Conservation (phyloP, 371 early-diverging fungal genomes). For the Mucor circinelloides region DNA sequence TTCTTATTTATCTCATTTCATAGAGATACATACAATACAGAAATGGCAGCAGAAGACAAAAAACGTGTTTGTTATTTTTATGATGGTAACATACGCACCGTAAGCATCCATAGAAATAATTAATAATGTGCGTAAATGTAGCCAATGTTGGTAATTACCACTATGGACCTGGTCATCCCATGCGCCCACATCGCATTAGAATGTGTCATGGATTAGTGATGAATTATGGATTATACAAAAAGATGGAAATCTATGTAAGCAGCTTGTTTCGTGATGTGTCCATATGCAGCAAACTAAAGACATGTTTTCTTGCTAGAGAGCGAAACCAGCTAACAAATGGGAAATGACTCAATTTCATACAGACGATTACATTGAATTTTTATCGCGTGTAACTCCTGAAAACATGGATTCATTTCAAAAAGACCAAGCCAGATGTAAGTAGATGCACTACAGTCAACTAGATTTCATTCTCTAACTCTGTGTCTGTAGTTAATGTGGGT, state of each 20-base stretch:
- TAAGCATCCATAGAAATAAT: neutral
- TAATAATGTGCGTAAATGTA: conserved; percentile 15
- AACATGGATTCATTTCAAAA: conserved; percentile 68
- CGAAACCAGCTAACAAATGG: conserved; percentile 75
- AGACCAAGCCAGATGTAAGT: conserved; percentile 72
- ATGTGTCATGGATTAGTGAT: conserved; percentile 93
- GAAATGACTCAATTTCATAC: conserved; percentile 97
- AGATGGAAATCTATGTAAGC: conserved; percentile 73
- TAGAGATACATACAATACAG: neutral
- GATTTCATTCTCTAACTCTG: neutral
- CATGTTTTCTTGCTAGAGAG: conserved; percentile 31
- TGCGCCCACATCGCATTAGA: conserved; percentile 96
- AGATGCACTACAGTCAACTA: neutral
- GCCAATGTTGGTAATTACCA: conserved; percentile 68
- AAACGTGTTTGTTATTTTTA: conserved; percentile 60
- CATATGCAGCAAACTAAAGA: neutral
- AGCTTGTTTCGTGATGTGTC: neutral
- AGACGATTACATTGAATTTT: conserved; percentile 95
- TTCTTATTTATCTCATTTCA: neutral
- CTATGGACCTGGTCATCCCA: conserved; percentile 86
- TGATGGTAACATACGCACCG: conserved; percentile 37
- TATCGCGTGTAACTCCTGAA: conserved; percentile 86
- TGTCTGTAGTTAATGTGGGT: conserved; percentile 47
- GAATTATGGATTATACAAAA: conserved; percentile 87
- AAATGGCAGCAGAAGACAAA: conserved; percentile 48